These are phyloP conservation scores for Talaromyces marneffei DNA, from an alignment of 2,329 filamentous ascomycete genomes.

Conservation along the genomic window DNA sequence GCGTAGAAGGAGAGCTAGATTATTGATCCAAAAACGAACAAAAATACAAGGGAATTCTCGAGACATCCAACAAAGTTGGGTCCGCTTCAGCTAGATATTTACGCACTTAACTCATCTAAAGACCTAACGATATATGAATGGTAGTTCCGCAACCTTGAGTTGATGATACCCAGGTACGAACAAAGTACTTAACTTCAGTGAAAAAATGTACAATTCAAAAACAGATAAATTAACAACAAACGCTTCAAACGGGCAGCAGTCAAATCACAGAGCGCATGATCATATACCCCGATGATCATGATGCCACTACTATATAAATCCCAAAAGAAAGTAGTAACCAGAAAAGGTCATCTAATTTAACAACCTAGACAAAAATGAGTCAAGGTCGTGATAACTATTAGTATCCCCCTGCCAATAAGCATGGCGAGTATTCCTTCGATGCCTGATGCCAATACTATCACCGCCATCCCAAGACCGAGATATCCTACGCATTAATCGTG, in stretches of 20 bases:
- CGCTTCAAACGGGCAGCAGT: background rate
- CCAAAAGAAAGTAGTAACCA: background rate
- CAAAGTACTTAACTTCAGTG: background rate
- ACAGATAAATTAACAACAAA: background rate
- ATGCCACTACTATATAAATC: background rate
- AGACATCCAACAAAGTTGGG: background rate
- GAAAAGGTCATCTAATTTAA: background rate
- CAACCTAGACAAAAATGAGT: background rate
- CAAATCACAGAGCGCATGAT: slow-evolving; percentile 13
- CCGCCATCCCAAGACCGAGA: background rate
- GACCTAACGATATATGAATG: background rate
- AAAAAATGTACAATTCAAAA: background rate
- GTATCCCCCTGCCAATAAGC: background rate
- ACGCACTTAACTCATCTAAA: background rate
- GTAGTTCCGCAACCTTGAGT: background rate
- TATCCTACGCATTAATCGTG: slow-evolving; percentile 3
- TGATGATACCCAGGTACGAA: background rate
- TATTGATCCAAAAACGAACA: background rate
- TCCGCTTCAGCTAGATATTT: background rate
- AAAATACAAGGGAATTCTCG: background rate
- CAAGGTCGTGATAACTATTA: background rate
- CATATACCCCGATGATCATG: background rate
- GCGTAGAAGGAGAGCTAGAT: background rate
- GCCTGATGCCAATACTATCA: background rate
- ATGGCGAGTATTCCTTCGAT: background rate